These are phyloP conservation scores for Dioszegia hungarica DNA, from an alignment of 768 basidiomycete genomes.

Conservation along the genomic window DNA sequence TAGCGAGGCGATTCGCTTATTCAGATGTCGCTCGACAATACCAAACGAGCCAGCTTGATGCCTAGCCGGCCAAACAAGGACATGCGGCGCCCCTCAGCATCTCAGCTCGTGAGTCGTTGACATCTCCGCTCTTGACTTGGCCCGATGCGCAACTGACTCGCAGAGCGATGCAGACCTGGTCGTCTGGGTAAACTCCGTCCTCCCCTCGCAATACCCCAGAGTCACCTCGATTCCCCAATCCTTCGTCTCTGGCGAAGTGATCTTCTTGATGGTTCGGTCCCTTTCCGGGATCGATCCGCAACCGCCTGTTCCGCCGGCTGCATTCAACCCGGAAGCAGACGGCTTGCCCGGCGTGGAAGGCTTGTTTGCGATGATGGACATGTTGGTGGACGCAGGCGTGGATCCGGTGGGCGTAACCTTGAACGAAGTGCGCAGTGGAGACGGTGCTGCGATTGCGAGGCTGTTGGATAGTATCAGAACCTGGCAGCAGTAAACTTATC, in stretches of 20 bases:
- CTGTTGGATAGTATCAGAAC: constrained; percentile 56
- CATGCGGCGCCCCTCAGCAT: constrained; percentile 12
- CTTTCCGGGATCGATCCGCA: constrained; percentile 35
- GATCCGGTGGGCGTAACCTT: constrained; percentile 86
- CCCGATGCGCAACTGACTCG: no score
- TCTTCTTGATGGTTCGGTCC: constrained; percentile 75
- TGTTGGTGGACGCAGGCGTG: constrained; percentile 83
- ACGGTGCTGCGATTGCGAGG: constrained; percentile 73
- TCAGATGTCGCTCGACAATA: constrained; percentile 29
- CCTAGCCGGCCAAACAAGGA: constrained; percentile 18
- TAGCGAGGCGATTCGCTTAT: no score
- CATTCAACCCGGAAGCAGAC: constrained; percentile 63
- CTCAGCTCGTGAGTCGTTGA: not conserved
- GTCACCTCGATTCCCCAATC: constrained; percentile 51
- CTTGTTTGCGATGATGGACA: constrained; percentile 84
- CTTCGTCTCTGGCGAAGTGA: constrained; percentile 61
- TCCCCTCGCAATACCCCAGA: constrained; percentile 60
- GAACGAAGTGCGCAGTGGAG: constrained; percentile 82
- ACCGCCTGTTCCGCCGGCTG: constrained; percentile 70
- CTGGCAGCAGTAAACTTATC: constrained; percentile 2
- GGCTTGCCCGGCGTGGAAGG: constrained; percentile 77
- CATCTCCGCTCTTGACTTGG: no score
- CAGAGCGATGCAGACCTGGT: constrained; percentile 52
- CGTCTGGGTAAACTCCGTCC: constrained; percentile 81
- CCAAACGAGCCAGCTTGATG: constrained; percentile 6